Percentiles rank a stretch among this genome's conserved stretches.
Conservation (phyloP, 371 early-diverging fungal genomes). For the Rhizopus arrhizus region DNA sequence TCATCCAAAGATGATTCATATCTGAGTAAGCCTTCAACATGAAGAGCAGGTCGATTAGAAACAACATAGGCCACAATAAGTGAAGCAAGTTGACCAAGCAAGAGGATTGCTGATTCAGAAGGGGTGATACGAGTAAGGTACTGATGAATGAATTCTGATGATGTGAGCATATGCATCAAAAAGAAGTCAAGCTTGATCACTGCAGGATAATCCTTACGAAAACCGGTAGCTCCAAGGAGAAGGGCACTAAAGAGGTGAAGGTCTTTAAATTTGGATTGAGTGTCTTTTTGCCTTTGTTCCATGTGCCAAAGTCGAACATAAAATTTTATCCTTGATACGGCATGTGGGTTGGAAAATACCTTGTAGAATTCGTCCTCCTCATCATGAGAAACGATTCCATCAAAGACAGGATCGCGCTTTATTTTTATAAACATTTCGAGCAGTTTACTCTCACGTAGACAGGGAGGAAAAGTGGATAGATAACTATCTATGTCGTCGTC, state of each 20-base stretch:
- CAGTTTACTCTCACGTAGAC: conserved; percentile 28
- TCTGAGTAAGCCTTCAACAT: conserved; percentile 38
- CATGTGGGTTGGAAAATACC: conserved; percentile 28
- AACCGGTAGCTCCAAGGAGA: conserved; percentile 34
- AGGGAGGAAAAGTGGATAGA: conserved; percentile 5
- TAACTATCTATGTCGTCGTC: not conserved
- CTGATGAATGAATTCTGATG: conserved; percentile 53
- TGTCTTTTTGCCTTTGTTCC: conserved; percentile 29
- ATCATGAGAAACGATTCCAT: conserved; percentile 23
- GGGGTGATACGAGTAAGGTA: conserved; percentile 31
- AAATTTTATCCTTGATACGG: conserved; percentile 30
- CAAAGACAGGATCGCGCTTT: conserved; percentile 38
- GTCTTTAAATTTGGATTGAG: conserved; percentile 42
- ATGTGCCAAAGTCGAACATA: conserved; percentile 38
- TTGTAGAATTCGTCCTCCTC: conserved; percentile 19
- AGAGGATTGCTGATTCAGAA: conserved; percentile 37
- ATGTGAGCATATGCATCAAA: conserved; percentile 60
- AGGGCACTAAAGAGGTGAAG: conserved; percentile 29
- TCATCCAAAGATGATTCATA: conserved; percentile 17
- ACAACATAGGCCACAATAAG: conserved; percentile 41
- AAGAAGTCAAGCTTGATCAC: conserved; percentile 46
- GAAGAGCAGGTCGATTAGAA: conserved; percentile 46
- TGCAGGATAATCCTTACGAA: conserved; percentile 30
- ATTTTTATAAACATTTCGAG: conserved; percentile 30
- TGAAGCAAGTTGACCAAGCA: conserved; percentile 44